Conservation (phyloP, 345 rosid genomes). For the Citrus hindsii region DNA sequence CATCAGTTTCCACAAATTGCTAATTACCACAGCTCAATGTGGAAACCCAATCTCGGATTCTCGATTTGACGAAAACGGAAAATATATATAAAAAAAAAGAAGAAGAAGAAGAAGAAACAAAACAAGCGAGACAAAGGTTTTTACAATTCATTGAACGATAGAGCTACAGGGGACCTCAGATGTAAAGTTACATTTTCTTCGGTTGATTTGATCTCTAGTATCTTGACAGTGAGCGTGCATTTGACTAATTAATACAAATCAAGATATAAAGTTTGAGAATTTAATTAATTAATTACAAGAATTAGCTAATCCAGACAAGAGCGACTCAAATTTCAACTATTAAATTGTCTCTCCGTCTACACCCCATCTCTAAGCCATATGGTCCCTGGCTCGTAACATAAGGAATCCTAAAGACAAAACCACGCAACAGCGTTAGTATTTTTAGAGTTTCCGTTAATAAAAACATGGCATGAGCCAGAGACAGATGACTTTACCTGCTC, state of each 20-base stretch:
- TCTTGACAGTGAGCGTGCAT: not conserved
- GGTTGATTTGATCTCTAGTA: not conserved
- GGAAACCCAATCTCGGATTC: not conserved
- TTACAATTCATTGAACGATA: not conserved
- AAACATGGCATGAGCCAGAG: constrained; percentile 25
- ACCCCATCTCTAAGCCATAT: not conserved
- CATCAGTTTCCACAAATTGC: not conserved
- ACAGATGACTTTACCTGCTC: constrained; percentile 19
- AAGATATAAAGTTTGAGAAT: not conserved
- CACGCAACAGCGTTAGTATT: not conserved
- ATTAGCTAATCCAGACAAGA: constrained; percentile 9
- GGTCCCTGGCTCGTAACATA: constrained; percentile 8
- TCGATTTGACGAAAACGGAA: too few species aligned
- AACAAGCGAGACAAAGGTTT: not conserved
- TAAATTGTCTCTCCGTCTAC: not conserved
- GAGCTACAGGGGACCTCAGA: too few species aligned
- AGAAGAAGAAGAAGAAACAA: not conserved
- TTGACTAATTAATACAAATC: not conserved
- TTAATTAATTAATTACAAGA: not conserved
- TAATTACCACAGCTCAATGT: not conserved
- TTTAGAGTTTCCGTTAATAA: constrained; percentile 5
- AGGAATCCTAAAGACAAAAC: constrained; percentile 19
- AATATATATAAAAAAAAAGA: not conserved
- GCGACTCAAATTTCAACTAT: not conserved
- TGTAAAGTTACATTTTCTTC: not conserved